Evolutionary conservation across 257 asterid species (phyloP).

Genomic region (Gentiana dahurica): DNA sequence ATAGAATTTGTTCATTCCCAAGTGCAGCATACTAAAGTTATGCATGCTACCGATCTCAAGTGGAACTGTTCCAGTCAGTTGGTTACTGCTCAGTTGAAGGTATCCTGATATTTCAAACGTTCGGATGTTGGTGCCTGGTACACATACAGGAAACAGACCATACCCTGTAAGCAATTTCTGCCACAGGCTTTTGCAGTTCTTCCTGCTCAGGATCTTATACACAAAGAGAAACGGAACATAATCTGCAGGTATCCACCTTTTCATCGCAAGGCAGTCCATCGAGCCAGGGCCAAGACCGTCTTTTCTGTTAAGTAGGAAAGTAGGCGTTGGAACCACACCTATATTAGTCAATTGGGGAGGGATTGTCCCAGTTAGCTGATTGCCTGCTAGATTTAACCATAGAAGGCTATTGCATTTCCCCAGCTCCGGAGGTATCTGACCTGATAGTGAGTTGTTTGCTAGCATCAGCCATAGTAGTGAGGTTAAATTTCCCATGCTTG

Average conservation of each 20-base stretch:
- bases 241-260: constrained; percentile 88
- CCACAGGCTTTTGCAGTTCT: constrained; percentile 65
- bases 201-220: constrained; percentile 52
- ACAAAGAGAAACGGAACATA: constrained; percentile 80
- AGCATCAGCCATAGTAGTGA: constrained; percentile 84
- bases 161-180: constrained; percentile 58
- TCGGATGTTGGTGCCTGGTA: constrained; percentile 47
- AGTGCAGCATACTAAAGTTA: constrained; percentile 69
- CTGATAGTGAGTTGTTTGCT: constrained; percentile 59
- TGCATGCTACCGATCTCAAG: constrained; percentile 56
- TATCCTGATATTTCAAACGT: constrained; percentile 53
- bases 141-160: constrained; percentile 70
- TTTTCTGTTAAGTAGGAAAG: constrained; percentile 46
- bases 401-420: constrained; percentile 72
- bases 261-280: constrained; percentile 76
- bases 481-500: constrained; percentile 40
- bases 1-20: constrained; percentile 41
- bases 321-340: constrained; percentile 41
- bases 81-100: constrained; percentile 63
- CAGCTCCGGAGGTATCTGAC: constrained; percentile 51
- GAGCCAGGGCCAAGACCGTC: constrained; percentile 46
- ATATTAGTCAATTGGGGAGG: constrained; percentile 44
- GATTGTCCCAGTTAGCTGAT: constrained; percentile 39
- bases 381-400: constrained; percentile 69
- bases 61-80: constrained; percentile 57